Evolutionary conservation across 768 basidiomycete genomes (phyloP).

Genomic region (Rhodosporidiobolus odoratus): DNA sequence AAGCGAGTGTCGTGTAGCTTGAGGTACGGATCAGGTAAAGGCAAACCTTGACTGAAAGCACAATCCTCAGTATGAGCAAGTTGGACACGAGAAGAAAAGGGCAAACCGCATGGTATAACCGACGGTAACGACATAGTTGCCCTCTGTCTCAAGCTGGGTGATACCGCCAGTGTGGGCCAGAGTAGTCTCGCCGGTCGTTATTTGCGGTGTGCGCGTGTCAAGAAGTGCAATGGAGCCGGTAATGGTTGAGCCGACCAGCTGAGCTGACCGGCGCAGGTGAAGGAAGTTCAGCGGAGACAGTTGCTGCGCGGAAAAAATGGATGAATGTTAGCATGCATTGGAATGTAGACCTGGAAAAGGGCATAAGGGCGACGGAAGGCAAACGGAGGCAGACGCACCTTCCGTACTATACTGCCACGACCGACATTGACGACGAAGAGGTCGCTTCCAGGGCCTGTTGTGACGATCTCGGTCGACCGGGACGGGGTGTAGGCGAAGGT

Average conservation of each 20-base stretch:
- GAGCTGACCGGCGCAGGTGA: constrained; percentile 34
- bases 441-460: constrained; percentile 55
- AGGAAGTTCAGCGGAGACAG: constrained; percentile 20
- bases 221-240: constrained; percentile 57
- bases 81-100: neutral
- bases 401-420: constrained; percentile 62
- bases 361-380: too few relatives aligned
- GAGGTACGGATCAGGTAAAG: constrained; percentile 82
- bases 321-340: too few relatives aligned
- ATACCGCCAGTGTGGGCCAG: constrained; percentile 77
- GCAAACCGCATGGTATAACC: constrained; percentile 78
- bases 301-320: constrained; percentile 56
- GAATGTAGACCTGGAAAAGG: too few relatives aligned
- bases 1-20: constrained; percentile 86
- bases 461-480: constrained; percentile 57
- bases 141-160: constrained; percentile 70
- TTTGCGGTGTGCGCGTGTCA: constrained; percentile 58
- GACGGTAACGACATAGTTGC: constrained; percentile 77
- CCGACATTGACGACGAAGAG: constrained; percentile 66
- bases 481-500: constrained; percentile 42
- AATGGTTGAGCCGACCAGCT: constrained; percentile 33
- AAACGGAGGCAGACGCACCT: constrained; percentile 44
- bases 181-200: constrained; percentile 55
- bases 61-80: neutral
- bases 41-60: constrained; percentile 66